phyloP scores from a whole-genome alignment of 2,329 filamentous ascomycete species.

The Nigrograna mackinnonii region DNA sequence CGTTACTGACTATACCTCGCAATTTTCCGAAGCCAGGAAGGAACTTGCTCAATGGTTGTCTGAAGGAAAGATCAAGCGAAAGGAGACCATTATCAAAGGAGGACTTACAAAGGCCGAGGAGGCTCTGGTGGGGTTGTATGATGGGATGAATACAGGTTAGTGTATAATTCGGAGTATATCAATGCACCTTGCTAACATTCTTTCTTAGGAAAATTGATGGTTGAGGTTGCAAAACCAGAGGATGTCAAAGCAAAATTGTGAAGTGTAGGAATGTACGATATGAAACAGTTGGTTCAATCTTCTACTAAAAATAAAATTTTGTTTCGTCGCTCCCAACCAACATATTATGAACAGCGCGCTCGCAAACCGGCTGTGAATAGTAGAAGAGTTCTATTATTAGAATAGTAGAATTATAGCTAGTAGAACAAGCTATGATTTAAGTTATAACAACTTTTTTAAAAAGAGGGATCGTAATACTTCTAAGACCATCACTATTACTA shows the following conservation, averaged over 20 bases:
- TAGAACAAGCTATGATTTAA: too few relatives aligned
- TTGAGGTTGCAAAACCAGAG: slow-evolving; percentile 42
- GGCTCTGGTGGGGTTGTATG: slow-evolving; percentile 66
- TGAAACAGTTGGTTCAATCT: too few relatives aligned
- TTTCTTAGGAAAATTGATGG: slow-evolving; percentile 58
- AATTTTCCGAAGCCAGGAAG: slow-evolving; percentile 61
- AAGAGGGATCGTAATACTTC: too few relatives aligned
- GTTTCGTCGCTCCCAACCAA: too few relatives aligned
- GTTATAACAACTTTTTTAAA: too few relatives aligned
- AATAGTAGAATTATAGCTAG: too few relatives aligned
- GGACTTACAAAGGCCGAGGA: slow-evolving; percentile 67
- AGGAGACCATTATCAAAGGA: slow-evolving; percentile 72
- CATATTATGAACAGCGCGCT: too few relatives aligned
- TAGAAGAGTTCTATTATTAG: too few relatives aligned
- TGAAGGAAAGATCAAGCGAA: slow-evolving; percentile 71
- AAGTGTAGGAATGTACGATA: too few relatives aligned
- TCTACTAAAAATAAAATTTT: too few relatives aligned
- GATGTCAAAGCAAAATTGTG: slow-evolving; percentile 44
- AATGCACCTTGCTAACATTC: background rate
- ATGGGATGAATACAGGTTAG: slow-evolving; percentile 72
- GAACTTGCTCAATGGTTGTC: slow-evolving; percentile 69
- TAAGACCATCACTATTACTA: too few relatives aligned
- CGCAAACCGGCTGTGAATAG: too few relatives aligned
- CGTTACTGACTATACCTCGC: slow-evolving; percentile 66
- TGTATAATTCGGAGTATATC: slow-evolving; percentile 13